Base-by-base conservation (phyloP, 208 protist genomes). In the Trypanosoma avium region DNA sequence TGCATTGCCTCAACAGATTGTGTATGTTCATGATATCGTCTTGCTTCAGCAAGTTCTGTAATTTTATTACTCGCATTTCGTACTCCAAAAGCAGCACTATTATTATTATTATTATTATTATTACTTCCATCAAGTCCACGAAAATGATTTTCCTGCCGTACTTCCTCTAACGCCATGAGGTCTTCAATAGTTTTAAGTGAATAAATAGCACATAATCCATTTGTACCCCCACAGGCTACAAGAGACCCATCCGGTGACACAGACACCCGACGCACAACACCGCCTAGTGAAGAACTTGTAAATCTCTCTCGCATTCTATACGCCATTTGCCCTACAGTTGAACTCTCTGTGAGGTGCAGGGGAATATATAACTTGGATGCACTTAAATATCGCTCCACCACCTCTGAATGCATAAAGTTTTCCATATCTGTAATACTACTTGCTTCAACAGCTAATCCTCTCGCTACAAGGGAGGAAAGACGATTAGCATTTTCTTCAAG, bases 51-150 rank as follows among this genome's bases (percentile, higher is more conserved):
- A 7, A 94, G 61, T 49, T 94, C 83, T 13, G 84, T 92, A 59
- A 94, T 83, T 73, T 94, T 87, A 53, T 91, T 94, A 43, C 67
- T 72, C 13, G 72, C 82, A 52, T 90, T 92, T 19, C 76, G 77
- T 1, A 61, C 61, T 0, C 59, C 59, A 24, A 64, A 52, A 27
- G 54, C 22, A 29, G 54, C 22, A 29, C 61, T 74, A 27, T 22
- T 60, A 17, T 33, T 30, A 9, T 66, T 53, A n/a, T 22, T 46
- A 13, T 47, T 48, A 19, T 47, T 52, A 19, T 57, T 63, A 43
- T 55, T 63, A 35, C 73, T 84, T 22, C 67, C 77, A 48, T 84
- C 74, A 1, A 82, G 29, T 1, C 75, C 73, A 8, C 75, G 47
- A 13, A 61, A 65, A 5, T 72, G 75, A 59, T 93, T 90, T 17